Evolutionary conservation across 2,329 filamentous ascomycete genomes (phyloP), one percentile per base, ranked within the genome.

Genomic region (Rhynchosporium agropyri): DNA sequence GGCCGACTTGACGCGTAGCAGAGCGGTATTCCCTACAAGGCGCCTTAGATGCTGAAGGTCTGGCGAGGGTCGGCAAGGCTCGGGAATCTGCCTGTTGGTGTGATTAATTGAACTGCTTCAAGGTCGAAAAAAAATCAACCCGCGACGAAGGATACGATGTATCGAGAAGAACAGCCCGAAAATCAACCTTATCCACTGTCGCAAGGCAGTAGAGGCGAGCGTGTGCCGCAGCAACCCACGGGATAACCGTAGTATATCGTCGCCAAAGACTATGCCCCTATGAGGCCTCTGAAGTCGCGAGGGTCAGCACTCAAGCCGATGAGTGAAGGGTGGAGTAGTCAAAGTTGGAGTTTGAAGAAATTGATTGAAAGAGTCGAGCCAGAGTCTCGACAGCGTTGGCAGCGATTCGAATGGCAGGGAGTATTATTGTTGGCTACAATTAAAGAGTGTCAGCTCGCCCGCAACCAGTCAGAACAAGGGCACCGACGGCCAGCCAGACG

Each of bases 381-480:
- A 28, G 43, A 58, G 38, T 46, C 60, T 64, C 61, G 64, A 64
- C 55, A 59, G 57, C 60, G 66, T 65, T 66, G 68, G 20, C 20
- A 20, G 65, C 65, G 60, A 62, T 10, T 50, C 46, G 33, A 48
- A 50, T 53, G 57, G 48, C 42, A 64, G 58, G 65, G 49, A 60
- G 29, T 55, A 62, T 59, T 65, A 65, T 63, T 66, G 66, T 65
- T 64, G 62, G 61, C 54, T 63, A 61, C 56, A 60, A 62, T 63
- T 63, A 66, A 60, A 64, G 64, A 64, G 65, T 68, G 68, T 68
- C 67, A 70, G 68, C 65, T 64, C 54, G 60, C 63, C 59, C 62
- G 56, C 59, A 61, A 60, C 67, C 67, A 67, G 60, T 63, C 15
- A 62, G 59, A 48, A 59, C 59, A 33, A 38, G 29, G 50, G 20